Base-by-base conservation (phyloP, 495 filamentous ascomycete species). In the Penicillium coffeae region DNA sequence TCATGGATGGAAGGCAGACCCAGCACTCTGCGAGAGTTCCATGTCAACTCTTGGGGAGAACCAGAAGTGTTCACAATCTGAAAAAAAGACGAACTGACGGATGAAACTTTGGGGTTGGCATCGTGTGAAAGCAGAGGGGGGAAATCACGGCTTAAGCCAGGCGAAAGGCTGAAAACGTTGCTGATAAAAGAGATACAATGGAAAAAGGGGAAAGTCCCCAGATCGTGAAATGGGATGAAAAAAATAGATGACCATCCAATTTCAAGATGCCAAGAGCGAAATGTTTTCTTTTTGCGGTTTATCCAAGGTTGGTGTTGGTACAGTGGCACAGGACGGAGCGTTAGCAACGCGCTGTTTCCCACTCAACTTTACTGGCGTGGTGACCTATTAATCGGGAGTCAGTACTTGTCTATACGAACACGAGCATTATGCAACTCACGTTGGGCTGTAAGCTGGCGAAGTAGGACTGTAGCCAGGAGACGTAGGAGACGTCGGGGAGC, bases 381-480 rank as follows among this genome's bases (percentile, higher is more conserved):
- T 63, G 71, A 79, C 64, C 76, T 80, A 55, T 55, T 50, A 56
- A 22, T 37, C 42, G 34, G 22, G 1, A 21, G 64, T 63, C 60
- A 70, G 62, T 33, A 27, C 30, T 9, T 3, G 42, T 5, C 13
- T 12, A 32, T 38, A 4, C 5, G n/a, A 15, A 40, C 7, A 25
- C n/a, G 10, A 9, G 15, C 18, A 15, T 2, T 12, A 13, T 14
- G 22, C 2, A 20, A 66, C 71, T 62, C 63, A 74, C 69, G 70
- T 64, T 52, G 70, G 69, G 44, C 71, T 74, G 46, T 69, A 76
- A 45, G 69, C 66, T 42, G 75, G 75, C 20, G 74, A 77, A 50
- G 73, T 78, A 25, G 80, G 80, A 49, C 77, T 80, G 63, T 79
- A 83, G 36, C 75, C 74, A 45, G 79, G 79, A 45, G 77, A 78